Evolutionary conservation across 148 eudicot genomes (phyloP), one percentile per base, ranked within the genome.

Genomic region (Mesembryanthemum crystallinum): DNA sequence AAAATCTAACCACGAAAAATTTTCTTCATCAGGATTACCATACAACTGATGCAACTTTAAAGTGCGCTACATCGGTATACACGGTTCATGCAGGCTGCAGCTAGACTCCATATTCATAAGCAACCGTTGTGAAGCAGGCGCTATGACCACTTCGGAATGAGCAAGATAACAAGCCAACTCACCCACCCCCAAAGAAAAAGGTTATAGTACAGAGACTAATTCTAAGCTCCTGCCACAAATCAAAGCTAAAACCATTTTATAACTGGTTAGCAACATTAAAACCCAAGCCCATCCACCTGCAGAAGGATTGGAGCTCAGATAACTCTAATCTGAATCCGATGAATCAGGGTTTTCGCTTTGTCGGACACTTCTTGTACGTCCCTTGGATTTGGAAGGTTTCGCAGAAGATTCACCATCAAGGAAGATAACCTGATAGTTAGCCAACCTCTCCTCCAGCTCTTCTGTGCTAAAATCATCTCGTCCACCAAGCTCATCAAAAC

Each of bases 401-500:
- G 73, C 73, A 37, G 98, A 94, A 21, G 98, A 89, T 85, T 95
- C 98, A 33, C 94, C 98, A 67, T 95, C 98, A 5, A 80, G 85
- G 72, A 77, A 49, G 76, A 94, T 94, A 74, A 86, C 89, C 77
- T 94, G 85, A 68, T 91, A 80, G 81, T 83, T 87, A 5, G 94
- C 97, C 83, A 95, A 78, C 84, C 91, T 92, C 82, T 92, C 97
- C 81, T 92, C 98, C 43, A 94, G 85, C 59, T 90, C 93, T 83
- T 92, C 94, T 18, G 97, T 94, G 87, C 83, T 88, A 80, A 94
- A 94, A 24, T 88, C 97, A 76, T 94, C 97, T 25, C 75, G 84
- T 15, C 94, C 92, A 61, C 98, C 98, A 32, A 92, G 94, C 83
- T 95, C 94, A 74, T 92, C 92, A 85, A 95, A 95, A 76, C 98